Conservation (phyloP, 2,329 filamentous ascomycete genomes). For the Paracoccidioides brasiliensis region DNA sequence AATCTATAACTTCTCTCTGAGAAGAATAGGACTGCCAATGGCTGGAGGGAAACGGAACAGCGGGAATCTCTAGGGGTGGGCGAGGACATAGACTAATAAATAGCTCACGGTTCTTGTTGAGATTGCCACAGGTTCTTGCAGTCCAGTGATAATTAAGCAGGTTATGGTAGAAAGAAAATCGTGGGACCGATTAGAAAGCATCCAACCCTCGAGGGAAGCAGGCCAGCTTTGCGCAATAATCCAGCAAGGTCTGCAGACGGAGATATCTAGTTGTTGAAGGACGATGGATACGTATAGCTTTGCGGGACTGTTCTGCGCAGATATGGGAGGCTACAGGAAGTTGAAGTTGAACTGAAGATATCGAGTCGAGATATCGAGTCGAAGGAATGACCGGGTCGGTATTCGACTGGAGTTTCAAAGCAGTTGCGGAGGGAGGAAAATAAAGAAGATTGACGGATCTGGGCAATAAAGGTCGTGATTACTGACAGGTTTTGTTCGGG, state of each 20-base stretch:
- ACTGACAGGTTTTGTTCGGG: neutral
- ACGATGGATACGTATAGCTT: neutral
- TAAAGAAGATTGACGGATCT: neutral
- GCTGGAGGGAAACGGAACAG: neutral
- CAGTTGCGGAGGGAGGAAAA: neutral
- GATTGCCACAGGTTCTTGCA: neutral
- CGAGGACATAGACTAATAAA: neutral
- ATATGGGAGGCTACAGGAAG: neutral
- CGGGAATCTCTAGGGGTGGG: neutral
- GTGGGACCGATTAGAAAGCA: neutral
- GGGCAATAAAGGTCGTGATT: neutral
- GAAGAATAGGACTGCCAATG: constrained; percentile 1
- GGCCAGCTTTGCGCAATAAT: neutral
- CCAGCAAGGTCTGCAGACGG: neutral
- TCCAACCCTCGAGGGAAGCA: neutral
- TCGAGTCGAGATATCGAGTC: neutral
- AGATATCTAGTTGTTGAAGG: neutral
- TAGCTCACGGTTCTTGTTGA: neutral
- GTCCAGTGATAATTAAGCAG: neutral
- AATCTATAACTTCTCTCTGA: constrained; percentile 5
- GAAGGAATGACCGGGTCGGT: constrained; percentile 1
- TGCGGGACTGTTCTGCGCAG: neutral
- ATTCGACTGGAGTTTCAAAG: neutral
- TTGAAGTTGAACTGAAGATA: neutral
- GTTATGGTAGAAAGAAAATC: neutral